phyloP scores from a whole-genome alignment of 129 eudicot genomes.

The Flaveria ramosissima region DNA sequence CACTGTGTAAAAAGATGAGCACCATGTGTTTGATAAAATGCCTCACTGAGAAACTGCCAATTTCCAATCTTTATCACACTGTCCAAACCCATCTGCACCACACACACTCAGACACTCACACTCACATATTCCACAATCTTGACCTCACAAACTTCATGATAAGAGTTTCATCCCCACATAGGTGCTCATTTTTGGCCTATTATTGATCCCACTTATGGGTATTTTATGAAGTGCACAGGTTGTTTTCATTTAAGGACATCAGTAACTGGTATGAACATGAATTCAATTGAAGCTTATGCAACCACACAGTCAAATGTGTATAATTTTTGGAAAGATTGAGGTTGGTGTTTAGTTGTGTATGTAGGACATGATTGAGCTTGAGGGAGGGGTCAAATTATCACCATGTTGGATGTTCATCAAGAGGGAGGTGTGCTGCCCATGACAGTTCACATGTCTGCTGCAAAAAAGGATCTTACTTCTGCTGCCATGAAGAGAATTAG shows the following conservation, averaged over 20 bases:
- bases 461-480: slow-evolving; percentile 59
- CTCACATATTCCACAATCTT: slow-evolving; percentile 26
- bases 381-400: slow-evolving; percentile 25
- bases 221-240: slow-evolving; percentile 3
- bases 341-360: background rate
- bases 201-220: slow-evolving; percentile 13
- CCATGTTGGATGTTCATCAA: slow-evolving; percentile 56
- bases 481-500: slow-evolving; percentile 85
- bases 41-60: slow-evolving; percentile 38
- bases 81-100: slow-evolving; percentile 25
- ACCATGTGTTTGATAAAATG: slow-evolving; percentile 48
- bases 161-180: slow-evolving; percentile 12
- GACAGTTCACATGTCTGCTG: slow-evolving; percentile 40
- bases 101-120: slow-evolving; percentile 45
- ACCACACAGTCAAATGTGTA: background rate
- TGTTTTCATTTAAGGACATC: slow-evolving; percentile 17
- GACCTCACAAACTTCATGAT: slow-evolving; percentile 19
- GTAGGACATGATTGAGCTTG: slow-evolving; percentile 14
- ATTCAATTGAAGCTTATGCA: background rate
- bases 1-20: slow-evolving; percentile 34
- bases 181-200: background rate
- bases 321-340: background rate
- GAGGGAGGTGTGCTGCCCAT: slow-evolving; percentile 28
- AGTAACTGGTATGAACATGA: background rate
- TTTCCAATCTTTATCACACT: slow-evolving; percentile 33